phyloP scores from a whole-genome alignment of 345 rosid species.

The Schrenkiella parvula region DNA sequence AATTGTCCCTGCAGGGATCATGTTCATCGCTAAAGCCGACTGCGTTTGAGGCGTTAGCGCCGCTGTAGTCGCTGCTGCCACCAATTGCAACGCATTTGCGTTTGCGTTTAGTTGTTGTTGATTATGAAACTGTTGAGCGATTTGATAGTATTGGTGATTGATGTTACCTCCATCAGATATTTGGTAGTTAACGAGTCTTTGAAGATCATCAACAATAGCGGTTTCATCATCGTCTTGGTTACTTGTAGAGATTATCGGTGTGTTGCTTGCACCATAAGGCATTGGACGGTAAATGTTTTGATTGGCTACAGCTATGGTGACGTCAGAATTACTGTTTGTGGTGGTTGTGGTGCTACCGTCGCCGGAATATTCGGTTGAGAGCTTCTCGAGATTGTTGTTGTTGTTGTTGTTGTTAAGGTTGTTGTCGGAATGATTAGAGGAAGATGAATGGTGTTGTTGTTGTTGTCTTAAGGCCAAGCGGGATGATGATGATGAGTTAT shows the following conservation, averaged over 20 bases:
- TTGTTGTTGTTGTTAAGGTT: slow-evolving; percentile 32
- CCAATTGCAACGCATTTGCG: slow-evolving; percentile 38
- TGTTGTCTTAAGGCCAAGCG: slow-evolving; percentile 28
- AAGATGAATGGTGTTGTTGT: slow-evolving; percentile 26
- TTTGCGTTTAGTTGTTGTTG: slow-evolving; percentile 43
- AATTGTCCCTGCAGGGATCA: slow-evolving; percentile 39
- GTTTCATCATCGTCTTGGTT: slow-evolving; percentile 30
- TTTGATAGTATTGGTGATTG: slow-evolving; percentile 42
- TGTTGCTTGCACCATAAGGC: slow-evolving; percentile 33
- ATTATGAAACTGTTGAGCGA: slow-evolving; percentile 39
- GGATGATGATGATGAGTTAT: slow-evolving; percentile 27
- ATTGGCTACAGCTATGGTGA: slow-evolving; percentile 59
- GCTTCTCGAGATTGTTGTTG: slow-evolving; percentile 33
- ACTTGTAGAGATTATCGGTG: slow-evolving; percentile 27
- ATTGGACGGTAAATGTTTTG: slow-evolving; percentile 47
- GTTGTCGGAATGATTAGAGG: slow-evolving; percentile 29
- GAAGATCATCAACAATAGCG: slow-evolving; percentile 58
- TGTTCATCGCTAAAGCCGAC: slow-evolving; percentile 40
- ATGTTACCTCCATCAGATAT: slow-evolving; percentile 37
- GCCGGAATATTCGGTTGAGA: slow-evolving; percentile 33
- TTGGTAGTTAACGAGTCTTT: slow-evolving; percentile 60
- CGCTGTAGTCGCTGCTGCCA: slow-evolving; percentile 26
- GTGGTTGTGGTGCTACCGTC: slow-evolving; percentile 42
- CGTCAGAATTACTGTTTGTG: slow-evolving; percentile 52
- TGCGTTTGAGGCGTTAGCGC: slow-evolving; percentile 35